Evolutionary conservation across 345 rosid genomes (phyloP), one percentile per base, ranked within the genome.

Genomic region (Diplotaxis tenuifolia): DNA sequence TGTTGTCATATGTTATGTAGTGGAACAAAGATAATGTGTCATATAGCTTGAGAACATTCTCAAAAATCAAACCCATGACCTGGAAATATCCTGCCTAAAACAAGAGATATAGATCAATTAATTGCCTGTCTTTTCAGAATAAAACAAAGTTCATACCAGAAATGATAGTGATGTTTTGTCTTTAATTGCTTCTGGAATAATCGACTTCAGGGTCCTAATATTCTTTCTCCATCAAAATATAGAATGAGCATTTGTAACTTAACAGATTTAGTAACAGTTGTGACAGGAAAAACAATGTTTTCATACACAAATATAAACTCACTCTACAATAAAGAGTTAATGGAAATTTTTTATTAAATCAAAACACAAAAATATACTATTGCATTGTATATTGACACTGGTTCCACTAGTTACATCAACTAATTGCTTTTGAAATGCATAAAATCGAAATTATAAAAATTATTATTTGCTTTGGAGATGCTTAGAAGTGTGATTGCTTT

Each of bases 141-240:
- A 27, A 25, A 57, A 60, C 45, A 60, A 60, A 9, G 25, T 32
- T 60, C n/a, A 59, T 16, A 59, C 14, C 8, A 34, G 27, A 61
- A 18, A 3, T 12, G 29, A 36, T 20, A 20, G 66, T 62, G 29
- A 62, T 21, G 50, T 36, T 62, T 62, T 62, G 66, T 62, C 65
- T 61, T 32, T 18, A 65, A 65, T 18, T 55, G 21, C 64, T 38
- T 68, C 6, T 3, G 36, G 54, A 36, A 55, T 68, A 32, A 6
- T 68, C 56, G 73, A 56, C 64, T 68, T 55, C 29, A 68, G 5
- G 4, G 63, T 15, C 64, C 38, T 6, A 38, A 53, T 23, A 68
- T 68, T 38, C 63, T 22, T 10, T 54, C 59, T 16, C 27, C 11
- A 15, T 8, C 11, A 22, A 40, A 62, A 22, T 2, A 22, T 3